phyloP scores from a whole-genome alignment of 1,284 basidiomycete species.

The Ceratobasidium sp. region DNA sequence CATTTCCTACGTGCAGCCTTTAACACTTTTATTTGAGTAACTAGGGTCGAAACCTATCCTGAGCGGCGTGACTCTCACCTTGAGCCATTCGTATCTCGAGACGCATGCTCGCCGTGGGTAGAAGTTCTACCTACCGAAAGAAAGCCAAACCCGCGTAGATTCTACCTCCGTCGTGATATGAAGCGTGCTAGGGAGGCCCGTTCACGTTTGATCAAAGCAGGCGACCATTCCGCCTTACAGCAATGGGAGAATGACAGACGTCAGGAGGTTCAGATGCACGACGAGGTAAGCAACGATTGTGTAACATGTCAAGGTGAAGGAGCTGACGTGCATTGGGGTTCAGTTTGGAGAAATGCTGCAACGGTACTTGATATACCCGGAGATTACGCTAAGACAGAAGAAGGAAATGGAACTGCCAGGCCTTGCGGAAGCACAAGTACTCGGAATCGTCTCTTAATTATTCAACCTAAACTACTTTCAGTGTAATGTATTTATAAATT shows the following conservation, averaged over 20 bases:
- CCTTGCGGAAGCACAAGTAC: background rate
- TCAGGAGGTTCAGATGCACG: background rate
- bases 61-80: background rate
- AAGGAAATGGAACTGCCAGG: background rate
- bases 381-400: background rate
- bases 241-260: background rate
- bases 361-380: background rate
- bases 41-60: background rate
- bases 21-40: background rate
- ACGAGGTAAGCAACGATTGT: background rate
- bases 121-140: background rate
- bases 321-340: background rate
- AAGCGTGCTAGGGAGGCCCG: background rate
- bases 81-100: background rate
- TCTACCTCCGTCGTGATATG: slow-evolving; percentile 5
- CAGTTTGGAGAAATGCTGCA: background rate
- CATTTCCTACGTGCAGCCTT: too few relatives aligned
- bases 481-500: background rate
- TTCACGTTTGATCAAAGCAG: background rate
- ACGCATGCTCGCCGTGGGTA: background rate
- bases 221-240: background rate
- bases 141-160: background rate
- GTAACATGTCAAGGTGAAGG: too few relatives aligned
- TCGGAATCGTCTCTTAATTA: background rate
- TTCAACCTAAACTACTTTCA: background rate